Evolutionary conservation across 192 early-diverging fungal genomes (phyloP).

Genomic region (Entomortierella chlamydospora): DNA sequence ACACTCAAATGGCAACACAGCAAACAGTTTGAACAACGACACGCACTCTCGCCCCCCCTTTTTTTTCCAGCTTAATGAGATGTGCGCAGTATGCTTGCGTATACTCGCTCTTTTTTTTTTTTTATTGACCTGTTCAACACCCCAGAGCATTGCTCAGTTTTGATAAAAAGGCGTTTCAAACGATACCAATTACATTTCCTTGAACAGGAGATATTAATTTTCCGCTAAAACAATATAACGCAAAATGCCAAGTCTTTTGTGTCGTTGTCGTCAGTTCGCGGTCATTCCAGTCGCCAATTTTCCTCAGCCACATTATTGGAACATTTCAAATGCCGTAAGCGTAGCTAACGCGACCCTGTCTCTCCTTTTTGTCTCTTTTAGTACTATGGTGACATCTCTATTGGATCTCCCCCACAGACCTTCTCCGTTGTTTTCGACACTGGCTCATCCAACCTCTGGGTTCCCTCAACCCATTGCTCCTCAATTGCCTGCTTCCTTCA

Average conservation of each 20-base stretch:
- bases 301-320: background rate
- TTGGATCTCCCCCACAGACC: slow-evolving; percentile 91
- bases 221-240: background rate
- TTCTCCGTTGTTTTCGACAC: slow-evolving; percentile 97
- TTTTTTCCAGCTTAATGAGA: too few species aligned
- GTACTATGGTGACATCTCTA: slow-evolving; percentile 93
- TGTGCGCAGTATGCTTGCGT: too few species aligned
- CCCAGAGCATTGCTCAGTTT: too few species aligned
- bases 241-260: too few species aligned
- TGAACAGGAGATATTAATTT: background rate
- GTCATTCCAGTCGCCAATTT: background rate
- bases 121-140: too few species aligned
- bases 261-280: background rate
- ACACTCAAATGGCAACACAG: background rate
- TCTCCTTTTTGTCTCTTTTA: slow-evolving; percentile 43
- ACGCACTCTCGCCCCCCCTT: too few species aligned
- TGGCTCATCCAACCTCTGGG: slow-evolving; percentile 98
- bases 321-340: background rate
- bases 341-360: background rate
- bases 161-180: background rate
- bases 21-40: background rate
- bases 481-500: slow-evolving; percentile 99
- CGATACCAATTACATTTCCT: background rate
- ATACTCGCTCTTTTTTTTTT: too few species aligned
- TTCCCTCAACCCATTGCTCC: slow-evolving; percentile 88